Conservation (phyloP, 2,329 filamentous ascomycete species). For the Zopfia rhizophila region DNA sequence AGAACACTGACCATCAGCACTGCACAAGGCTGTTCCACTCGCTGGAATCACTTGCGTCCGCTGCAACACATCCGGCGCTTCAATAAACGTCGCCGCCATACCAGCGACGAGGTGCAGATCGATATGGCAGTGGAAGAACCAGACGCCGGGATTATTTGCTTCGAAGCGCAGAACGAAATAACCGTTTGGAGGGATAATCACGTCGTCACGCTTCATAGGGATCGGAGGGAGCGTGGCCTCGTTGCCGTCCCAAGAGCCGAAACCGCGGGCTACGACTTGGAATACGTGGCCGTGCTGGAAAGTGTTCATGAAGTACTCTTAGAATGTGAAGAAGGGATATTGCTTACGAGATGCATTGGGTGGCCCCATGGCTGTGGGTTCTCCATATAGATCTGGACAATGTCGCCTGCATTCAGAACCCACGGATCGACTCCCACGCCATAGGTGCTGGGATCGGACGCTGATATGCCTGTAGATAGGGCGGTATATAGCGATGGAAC, state of each 20-base stretch:
- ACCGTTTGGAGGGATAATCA: conserved; percentile 57
- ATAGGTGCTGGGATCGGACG: conserved; percentile 59
- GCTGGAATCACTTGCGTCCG: conserved; percentile 23
- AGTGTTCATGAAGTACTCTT: conserved; percentile 16
- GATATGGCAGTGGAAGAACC: conserved; percentile 50
- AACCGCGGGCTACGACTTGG: conserved; percentile 55
- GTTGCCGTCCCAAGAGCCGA: conserved; percentile 54
- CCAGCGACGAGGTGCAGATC: conserved; percentile 44
- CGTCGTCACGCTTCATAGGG: conserved; percentile 52
- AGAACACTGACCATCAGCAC: conserved; percentile 5
- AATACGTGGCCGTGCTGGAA: conserved; percentile 58
- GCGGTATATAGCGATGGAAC: conserved; percentile 83
- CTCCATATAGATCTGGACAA: conserved; percentile 52
- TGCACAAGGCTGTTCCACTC: conserved; percentile 26
- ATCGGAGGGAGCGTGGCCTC: conserved; percentile 48
- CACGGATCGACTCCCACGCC: conserved; percentile 62
- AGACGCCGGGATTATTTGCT: conserved; percentile 51
- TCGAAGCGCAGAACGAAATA: conserved; percentile 53
- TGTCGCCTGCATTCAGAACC: conserved; percentile 45
- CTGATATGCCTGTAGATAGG: conserved; percentile 65
- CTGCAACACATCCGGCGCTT: conserved; percentile 36
- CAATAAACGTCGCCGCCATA: conserved; percentile 42
- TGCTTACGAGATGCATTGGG: conserved; percentile 64
- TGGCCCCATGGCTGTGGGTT: conserved; percentile 50
- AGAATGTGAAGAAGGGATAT: conserved; percentile 1